Evolutionary conservation across 768 basidiomycete genomes (phyloP).

Genomic region (Hirschioporus abietinus): DNA sequence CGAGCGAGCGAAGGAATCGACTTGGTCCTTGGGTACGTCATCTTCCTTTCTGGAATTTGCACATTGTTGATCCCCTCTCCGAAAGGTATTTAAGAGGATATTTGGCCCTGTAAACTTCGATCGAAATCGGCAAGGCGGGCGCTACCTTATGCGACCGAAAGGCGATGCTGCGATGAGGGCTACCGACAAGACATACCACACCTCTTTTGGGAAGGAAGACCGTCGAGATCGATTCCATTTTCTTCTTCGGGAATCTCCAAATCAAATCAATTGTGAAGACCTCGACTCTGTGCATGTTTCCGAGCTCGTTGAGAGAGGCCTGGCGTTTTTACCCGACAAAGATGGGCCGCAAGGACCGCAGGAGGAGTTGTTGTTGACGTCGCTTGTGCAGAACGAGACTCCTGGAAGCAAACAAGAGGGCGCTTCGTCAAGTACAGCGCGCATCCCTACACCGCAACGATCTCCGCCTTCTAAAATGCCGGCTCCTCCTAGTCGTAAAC

Average conservation of each 20-base stretch:
- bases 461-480: background rate
- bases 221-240: constrained; percentile 6
- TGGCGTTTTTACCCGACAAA: background rate
- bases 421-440: background rate
- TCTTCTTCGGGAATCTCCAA: background rate
- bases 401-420: background rate
- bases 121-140: constrained; percentile 2
- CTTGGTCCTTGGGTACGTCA: constrained; percentile 51
- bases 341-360: constrained; percentile 4
- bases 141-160: background rate
- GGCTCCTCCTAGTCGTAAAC: background rate
- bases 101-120: constrained; percentile 30
- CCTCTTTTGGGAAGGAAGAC: background rate
- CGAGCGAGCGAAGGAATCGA: constrained; percentile 42
- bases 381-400: background rate
- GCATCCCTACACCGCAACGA: background rate
- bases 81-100: constrained; percentile 43
- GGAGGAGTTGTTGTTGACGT: constrained; percentile 1
- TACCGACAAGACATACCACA: background rate
- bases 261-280: constrained; percentile 5
- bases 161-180: background rate
- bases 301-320: background rate
- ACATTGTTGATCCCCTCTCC: too few relatives aligned
- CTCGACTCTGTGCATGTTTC: constrained; percentile 5
- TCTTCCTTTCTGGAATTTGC: background rate